Evolutionary conservation across 2,329 filamentous ascomycete genomes (phyloP).

Genomic region (Whalleya microplaca): DNA sequence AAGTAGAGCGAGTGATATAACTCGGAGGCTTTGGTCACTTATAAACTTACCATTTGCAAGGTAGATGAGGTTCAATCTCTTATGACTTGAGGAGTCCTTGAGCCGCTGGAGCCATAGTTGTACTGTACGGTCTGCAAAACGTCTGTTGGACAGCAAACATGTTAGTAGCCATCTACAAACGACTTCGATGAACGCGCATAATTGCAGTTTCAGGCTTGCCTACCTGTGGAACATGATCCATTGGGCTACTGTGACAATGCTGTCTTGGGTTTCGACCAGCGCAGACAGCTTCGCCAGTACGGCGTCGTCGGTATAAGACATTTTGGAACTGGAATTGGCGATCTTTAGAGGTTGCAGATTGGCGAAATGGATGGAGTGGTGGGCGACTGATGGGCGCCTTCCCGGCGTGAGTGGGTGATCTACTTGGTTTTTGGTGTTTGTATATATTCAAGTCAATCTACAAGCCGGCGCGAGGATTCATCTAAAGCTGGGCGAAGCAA

Average conservation of each 20-base stretch:
- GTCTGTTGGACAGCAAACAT: constrained; percentile 53
- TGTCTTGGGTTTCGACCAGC: constrained; percentile 96
- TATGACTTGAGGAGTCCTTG: constrained; percentile 83
- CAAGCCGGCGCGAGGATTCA: constrained; percentile 19
- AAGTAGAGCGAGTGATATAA: not conserved
- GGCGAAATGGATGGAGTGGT: not conserved
- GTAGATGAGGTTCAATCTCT: constrained; percentile 89
- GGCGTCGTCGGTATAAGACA: constrained; percentile 96
- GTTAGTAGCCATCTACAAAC: constrained; percentile 35
- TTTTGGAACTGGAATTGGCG: constrained; percentile 42
- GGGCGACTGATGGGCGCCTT: not conserved
- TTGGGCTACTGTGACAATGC: constrained; percentile 93
- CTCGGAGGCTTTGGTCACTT: constrained; percentile 3
- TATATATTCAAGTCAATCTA: constrained; percentile 29
- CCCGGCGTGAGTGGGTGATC: constrained; percentile 1
- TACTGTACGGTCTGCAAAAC: constrained; percentile 89
- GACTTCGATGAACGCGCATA: not conserved
- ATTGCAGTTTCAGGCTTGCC: constrained; percentile 24
- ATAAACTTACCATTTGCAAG: constrained; percentile 80
- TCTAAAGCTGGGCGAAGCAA: constrained; percentile 21
- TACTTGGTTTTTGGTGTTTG: not conserved
- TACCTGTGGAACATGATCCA: constrained; percentile 99
- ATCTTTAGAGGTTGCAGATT: constrained; percentile 1
- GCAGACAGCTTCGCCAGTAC: constrained; percentile 93
- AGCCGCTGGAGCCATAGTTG: constrained; percentile 90